phyloP scores from a whole-genome alignment of 2,329 filamentous ascomycete genomes.

The Penicillium thymicola region DNA sequence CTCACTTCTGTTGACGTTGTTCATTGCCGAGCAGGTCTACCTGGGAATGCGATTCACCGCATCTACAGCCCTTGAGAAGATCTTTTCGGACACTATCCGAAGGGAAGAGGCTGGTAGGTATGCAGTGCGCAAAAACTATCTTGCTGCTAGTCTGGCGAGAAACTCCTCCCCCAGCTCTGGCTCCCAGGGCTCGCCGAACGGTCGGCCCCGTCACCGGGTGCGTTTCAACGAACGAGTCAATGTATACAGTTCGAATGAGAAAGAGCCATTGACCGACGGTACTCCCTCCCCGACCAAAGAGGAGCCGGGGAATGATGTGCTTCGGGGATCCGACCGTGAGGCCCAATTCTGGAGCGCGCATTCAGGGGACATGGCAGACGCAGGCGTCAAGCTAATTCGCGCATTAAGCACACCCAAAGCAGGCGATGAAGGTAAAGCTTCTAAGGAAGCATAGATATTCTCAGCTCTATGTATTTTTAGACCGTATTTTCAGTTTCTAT shows the following conservation, averaged over 20 bases:
- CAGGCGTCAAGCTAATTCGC: conserved; percentile 52
- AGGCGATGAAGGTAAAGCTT: conserved; percentile 7
- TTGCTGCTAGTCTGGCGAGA: conserved; percentile 47
- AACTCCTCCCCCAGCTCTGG: conserved; percentile 5
- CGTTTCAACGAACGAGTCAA: conserved; percentile 36
- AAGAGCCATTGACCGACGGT: conserved; percentile 26
- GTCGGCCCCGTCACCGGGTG: conserved; percentile 24
- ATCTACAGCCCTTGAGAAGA: conserved; percentile 66
- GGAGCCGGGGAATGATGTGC: conserved; percentile 23
- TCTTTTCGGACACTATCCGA: conserved; percentile 78
- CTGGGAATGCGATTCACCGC: conserved; percentile 69
- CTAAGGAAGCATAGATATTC: conserved; percentile 13
- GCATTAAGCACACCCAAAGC: conserved; percentile 34
- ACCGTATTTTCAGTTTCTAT: background rate
- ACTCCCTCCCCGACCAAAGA: conserved; percentile 15
- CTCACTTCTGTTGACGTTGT: conserved; percentile 72
- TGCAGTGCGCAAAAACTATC: conserved; percentile 69
- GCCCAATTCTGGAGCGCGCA: conserved; percentile 54
- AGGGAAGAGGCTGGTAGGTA: conserved; percentile 79
- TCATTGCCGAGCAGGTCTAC: conserved; percentile 82
- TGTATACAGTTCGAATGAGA: conserved; percentile 28
- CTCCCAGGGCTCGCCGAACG: conserved; percentile 9
- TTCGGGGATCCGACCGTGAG: conserved; percentile 39
- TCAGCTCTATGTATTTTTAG: background rate
- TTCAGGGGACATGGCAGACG: conserved; percentile 49